Evolutionary conservation across 495 filamentous ascomycete genomes (phyloP).

Genomic region (Penicillium simplicissimum): DNA sequence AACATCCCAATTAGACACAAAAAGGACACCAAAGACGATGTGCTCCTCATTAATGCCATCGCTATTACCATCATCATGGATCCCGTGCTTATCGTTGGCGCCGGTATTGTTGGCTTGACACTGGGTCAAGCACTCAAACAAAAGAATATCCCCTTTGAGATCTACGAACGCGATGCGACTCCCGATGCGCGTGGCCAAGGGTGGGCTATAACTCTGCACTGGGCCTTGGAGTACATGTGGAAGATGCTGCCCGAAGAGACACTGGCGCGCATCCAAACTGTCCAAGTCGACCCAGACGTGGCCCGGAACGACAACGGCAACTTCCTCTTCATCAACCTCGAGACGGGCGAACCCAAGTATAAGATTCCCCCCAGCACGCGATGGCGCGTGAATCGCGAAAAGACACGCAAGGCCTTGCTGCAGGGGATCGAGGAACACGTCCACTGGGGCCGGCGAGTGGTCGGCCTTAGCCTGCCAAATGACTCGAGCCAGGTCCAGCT

Average conservation of each 20-base stretch:
- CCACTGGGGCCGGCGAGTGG: conserved; percentile 25
- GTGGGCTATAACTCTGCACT: conserved; percentile 63
- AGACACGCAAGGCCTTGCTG: conserved; percentile 23
- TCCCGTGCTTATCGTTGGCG: conserved; percentile 55
- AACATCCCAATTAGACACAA: conserved; percentile 2
- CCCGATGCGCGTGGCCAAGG: conserved; percentile 47
- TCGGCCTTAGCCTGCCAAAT: conserved; percentile 9
- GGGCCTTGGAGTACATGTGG: conserved; percentile 52
- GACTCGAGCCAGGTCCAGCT: conserved; percentile 11
- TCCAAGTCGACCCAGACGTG: conserved; percentile 48
- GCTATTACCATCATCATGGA: conserved; percentile 16
- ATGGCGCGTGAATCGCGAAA: conserved; percentile 34
- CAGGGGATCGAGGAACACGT: conserved; percentile 30
- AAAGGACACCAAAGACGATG: conserved; percentile 8
- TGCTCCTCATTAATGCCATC: not conserved
- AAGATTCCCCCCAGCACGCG: conserved; percentile 29
- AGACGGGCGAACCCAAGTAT: conserved; percentile 29
- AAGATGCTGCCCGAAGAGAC: conserved; percentile 50
- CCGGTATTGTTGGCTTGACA: conserved; percentile 56
- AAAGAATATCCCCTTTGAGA: conserved; percentile 43
- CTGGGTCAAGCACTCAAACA: conserved; percentile 56
- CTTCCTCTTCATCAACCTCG: conserved; percentile 34
- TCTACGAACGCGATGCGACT: conserved; percentile 55
- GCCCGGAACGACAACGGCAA: conserved; percentile 32
- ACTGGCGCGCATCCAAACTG: conserved; percentile 44